Conservation (phyloP, 208 protist genomes). For the Phytomonas serpens region DNA sequence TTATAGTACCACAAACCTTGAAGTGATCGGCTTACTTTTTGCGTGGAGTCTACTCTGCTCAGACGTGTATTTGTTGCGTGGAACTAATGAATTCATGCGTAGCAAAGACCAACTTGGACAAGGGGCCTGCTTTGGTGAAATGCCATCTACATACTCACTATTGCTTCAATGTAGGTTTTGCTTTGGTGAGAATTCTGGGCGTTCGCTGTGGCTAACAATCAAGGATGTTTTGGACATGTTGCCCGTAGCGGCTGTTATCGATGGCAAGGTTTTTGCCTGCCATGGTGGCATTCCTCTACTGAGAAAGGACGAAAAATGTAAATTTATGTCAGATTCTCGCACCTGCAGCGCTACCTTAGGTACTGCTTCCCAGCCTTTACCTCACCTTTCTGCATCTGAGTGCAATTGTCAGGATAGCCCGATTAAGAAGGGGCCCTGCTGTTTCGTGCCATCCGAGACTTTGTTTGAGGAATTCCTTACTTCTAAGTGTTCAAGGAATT, state of each 20-base stretch:
- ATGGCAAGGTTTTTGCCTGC: slow-evolving; percentile 69
- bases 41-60: slow-evolving; percentile 57
- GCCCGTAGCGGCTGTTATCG: slow-evolving; percentile 78
- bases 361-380: not conserved
- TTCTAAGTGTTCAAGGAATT: not conserved
- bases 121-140: slow-evolving; percentile 28
- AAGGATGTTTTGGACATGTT: slow-evolving; percentile 69
- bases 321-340: not conserved
- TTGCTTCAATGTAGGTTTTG: slow-evolving; percentile 47
- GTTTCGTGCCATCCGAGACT: slow-evolving; percentile 2
- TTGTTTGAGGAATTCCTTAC: slow-evolving; percentile 10
- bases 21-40: slow-evolving; percentile 67
- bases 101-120: slow-evolving; percentile 59
- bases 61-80: slow-evolving; percentile 77
- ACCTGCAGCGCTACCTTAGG: not conserved
- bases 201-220: slow-evolving; percentile 51
- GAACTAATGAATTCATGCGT: slow-evolving; percentile 71
- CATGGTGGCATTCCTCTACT: slow-evolving; percentile 87
- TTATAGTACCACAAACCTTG: slow-evolving; percentile 61
- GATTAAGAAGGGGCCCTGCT: not conserved
- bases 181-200: slow-evolving; percentile 46
- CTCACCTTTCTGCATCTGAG: not conserved
- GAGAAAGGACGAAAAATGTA: slow-evolving; percentile 2
- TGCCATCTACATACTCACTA: not conserved
- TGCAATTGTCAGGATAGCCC: not conserved